Percentiles rank a stretch among this genome's conserved stretches.
These are phyloP conservation scores for Mikania micrantha DNA, from an alignment of 129 eudicot genomes.

Conservation along the genomic window DNA sequence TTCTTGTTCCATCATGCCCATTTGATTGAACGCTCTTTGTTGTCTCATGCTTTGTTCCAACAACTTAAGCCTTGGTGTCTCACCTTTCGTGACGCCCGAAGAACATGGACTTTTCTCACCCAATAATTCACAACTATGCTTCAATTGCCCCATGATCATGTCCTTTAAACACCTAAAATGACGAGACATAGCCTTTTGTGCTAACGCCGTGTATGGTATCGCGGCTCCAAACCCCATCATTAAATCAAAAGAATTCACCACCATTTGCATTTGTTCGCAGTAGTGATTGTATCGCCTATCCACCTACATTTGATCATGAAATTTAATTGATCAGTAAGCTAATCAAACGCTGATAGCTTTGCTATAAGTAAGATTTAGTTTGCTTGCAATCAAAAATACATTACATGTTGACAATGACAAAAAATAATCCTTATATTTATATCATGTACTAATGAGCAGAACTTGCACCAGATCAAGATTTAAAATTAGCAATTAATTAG, in stretches of 20 bases:
- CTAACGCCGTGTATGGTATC: slow-evolving; percentile 81
- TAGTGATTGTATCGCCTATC: slow-evolving; percentile 85
- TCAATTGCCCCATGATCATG: slow-evolving; percentile 59
- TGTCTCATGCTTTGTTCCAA: slow-evolving; percentile 88
- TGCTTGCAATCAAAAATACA: neutral
- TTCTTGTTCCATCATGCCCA: slow-evolving; percentile 99
- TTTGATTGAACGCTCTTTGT: slow-evolving; percentile 88
- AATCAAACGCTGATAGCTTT: too few species aligned
- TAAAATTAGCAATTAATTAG: too few species aligned
- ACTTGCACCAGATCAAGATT: slow-evolving; percentile 1
- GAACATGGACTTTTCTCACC: slow-evolving; percentile 75
- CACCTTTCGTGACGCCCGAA: slow-evolving; percentile 84
- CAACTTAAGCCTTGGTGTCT: slow-evolving; percentile 85
- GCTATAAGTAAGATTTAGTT: too few species aligned
- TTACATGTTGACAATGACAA: neutral
- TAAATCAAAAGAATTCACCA: slow-evolving; percentile 82
- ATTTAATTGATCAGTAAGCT: neutral
- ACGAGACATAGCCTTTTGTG: slow-evolving; percentile 94
- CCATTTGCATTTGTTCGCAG: slow-evolving; percentile 99
- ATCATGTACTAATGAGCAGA: neutral
- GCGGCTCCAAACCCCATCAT: slow-evolving; percentile 96
- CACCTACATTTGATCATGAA: slow-evolving; percentile 49
- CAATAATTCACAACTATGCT: slow-evolving; percentile 68
- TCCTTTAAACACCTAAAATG: slow-evolving; percentile 91
- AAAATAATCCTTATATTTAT: neutral